Percentiles rank a stretch among this genome's conserved stretches.
These are phyloP conservation scores for Fragaria iinumae DNA, from an alignment of 306 rosid species.

Conservation along the genomic window DNA sequence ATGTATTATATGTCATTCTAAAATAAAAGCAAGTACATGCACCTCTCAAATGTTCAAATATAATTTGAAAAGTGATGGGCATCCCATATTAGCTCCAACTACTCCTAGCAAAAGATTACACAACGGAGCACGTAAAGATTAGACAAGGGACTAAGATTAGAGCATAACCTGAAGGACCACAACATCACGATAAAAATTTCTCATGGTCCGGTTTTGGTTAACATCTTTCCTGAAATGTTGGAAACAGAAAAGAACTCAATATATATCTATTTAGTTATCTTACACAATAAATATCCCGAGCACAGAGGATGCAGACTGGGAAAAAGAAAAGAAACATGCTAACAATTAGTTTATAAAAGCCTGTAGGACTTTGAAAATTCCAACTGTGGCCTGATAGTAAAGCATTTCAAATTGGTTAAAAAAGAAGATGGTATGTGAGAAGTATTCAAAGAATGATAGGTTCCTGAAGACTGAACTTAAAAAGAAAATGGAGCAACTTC, in stretches of 20 bases:
- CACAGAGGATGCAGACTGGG: conserved; percentile 3
- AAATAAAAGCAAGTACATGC: not conserved
- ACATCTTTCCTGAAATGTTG: conserved; percentile 76
- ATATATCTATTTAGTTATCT: not conserved
- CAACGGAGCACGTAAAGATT: conserved; percentile 4
- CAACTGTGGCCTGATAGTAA: conserved; percentile 9
- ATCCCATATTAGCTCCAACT: not conserved
- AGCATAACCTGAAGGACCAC: conserved; percentile 73
- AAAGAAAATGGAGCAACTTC: not conserved
- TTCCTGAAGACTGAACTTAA: not conserved
- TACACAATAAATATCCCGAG: not conserved
- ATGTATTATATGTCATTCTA: not conserved
- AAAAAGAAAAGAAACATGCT: not conserved
- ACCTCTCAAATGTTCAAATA: not conserved
- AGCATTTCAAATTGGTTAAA: not conserved
- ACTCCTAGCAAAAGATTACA: not conserved
- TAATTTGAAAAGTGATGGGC: not conserved
- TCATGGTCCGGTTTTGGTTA: conserved; percentile 58
- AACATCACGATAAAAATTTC: conserved; percentile 75
- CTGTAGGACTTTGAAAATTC: conserved; percentile 1
- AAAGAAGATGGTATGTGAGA: not conserved
- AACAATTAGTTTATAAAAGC: not conserved
- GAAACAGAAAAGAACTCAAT: conserved; percentile 17
- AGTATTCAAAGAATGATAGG: not conserved
- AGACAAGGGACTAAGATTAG: not conserved